Evolutionary conservation across 2,329 filamentous ascomycete genomes (phyloP), one percentile per base, ranked within the genome.

Genomic region (Talaromyces islandicus): DNA sequence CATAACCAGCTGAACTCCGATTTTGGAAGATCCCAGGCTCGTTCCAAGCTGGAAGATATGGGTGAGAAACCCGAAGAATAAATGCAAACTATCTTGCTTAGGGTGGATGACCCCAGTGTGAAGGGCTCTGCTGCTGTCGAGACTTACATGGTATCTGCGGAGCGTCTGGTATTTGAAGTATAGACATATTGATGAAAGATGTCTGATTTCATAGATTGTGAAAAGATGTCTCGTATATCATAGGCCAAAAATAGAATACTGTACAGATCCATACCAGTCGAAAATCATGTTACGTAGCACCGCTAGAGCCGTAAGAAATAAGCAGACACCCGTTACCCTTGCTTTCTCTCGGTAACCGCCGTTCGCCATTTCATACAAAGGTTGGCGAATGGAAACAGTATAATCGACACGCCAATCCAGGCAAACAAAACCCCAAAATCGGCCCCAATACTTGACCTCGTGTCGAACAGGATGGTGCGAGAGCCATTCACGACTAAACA

Each of bases 381-480:
- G 63, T 74, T 78, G 58, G 74, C 76, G 2, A 84, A 63, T 0
- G 83, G 84, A 66, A 85, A 87, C 7, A 87, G 62, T 0, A 69
- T 66, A 0, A 80, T 80, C 60, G 83, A 83, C 4, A 85, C 70
- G 0, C 75, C 82, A 1, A 71, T 72, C 62, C 62, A 63, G 0
- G 80, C 80, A 61, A 87, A 80, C 50, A 88, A 68, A 1, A 88
- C 73, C 0, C 81, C 85, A 69, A 88, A 83, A 63, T 88, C 83
- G 2, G 86, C 69, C 0, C 84, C 84, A 55, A 88, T 82, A 14
- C 78, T 70, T 0, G 81, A 83, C 62, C 84, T 81, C 6, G 84
- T 71, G 58, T 83, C 84, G 63, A 88, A 88, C 12, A 88, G 63
- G 30, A 88, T 81, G n/a, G 81, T 82, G 4, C 85, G 77, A 27